Conservation (phyloP, 768 basidiomycete species). For the Pleurotus citrinopileatus region DNA sequence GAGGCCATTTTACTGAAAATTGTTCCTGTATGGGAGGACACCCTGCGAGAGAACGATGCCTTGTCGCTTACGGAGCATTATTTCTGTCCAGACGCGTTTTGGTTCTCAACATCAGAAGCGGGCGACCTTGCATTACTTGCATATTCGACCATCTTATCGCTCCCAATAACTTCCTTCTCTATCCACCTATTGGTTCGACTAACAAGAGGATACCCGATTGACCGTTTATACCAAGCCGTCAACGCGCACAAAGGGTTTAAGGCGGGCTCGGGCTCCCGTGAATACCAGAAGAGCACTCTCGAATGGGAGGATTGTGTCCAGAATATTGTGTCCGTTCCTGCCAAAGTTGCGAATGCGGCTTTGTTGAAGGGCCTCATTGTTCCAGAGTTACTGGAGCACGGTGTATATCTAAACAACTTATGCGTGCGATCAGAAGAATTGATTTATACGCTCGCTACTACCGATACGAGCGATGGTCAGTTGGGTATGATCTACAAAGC, state of each 20-base stretch:
- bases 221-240: conserved; percentile 57
- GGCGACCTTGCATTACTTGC: conserved; percentile 55
- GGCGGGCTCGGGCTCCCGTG: conserved; percentile 8
- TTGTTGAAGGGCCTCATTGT: conserved; percentile 37
- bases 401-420: conserved; percentile 52
- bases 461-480: conserved; percentile 37
- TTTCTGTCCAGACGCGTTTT: conserved; percentile 69
- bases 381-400: conserved; percentile 52
- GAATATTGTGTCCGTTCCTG: conserved; percentile 61
- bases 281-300: conserved; percentile 25
- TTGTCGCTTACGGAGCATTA: conserved; percentile 56
- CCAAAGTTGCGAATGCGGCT: conserved; percentile 72
- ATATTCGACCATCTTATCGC: conserved; percentile 61
- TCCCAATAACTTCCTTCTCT: conserved; percentile 45
- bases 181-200: conserved; percentile 55
- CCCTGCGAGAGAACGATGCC: conserved; percentile 47
- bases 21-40: conserved; percentile 64
- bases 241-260: conserved; percentile 25
- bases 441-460: conserved; percentile 40
- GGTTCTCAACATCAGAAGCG: conserved; percentile 44
- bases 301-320: conserved; percentile 80
- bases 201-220: conserved; percentile 60
- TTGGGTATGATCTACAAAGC: conserved; percentile 10
- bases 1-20: conserved; percentile 58
- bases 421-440: conserved; percentile 51